Percentiles rank a stretch among this genome's conserved stretches.
These are phyloP conservation scores for Tardiomyces depauwii DNA, from an alignment of 1,139 yeast genomes.

Conservation along the genomic window DNA sequence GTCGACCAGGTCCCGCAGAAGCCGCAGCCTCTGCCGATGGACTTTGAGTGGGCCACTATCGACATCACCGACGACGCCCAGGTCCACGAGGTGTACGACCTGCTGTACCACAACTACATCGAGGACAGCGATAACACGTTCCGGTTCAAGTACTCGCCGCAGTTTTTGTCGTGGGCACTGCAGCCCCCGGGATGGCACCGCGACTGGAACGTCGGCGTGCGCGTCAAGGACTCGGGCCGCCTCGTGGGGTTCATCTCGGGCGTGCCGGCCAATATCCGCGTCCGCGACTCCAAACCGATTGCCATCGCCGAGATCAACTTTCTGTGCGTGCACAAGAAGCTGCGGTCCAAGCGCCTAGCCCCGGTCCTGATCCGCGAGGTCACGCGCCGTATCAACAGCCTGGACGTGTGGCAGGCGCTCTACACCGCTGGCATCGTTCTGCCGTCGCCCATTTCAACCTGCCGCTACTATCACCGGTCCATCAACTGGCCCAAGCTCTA, in stretches of 20 bases:
- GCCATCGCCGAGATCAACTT: conserved; percentile 85
- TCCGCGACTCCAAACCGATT: conserved; percentile 43
- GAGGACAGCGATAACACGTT: conserved; percentile 91
- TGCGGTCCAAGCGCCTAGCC: conserved; percentile 86
- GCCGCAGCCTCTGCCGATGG: conserved; percentile 62
- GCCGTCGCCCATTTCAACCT: conserved; percentile 86
- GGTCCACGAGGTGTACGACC: conserved; percentile 61
- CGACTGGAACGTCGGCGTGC: conserved; percentile 91
- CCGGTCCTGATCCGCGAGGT: conserved; percentile 91
- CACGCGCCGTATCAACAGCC: conserved; percentile 80
- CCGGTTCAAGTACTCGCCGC: conserved; percentile 78
- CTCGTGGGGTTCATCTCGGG: conserved; percentile 90
- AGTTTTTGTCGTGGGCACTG: conserved; percentile 85
- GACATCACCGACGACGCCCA: conserved; percentile 52
- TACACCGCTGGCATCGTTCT: conserved; percentile 87
- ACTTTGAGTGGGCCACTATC: conserved; percentile 81
- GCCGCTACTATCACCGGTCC: conserved; percentile 91
- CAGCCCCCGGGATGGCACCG: conserved; percentile 87
- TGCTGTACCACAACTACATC: conserved; percentile 81
- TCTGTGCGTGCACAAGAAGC: conserved; percentile 85
- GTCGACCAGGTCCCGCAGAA: conserved; percentile 59
- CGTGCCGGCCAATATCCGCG: conserved; percentile 61
- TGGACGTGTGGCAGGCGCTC: conserved; percentile 89
- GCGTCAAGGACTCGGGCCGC: conserved; percentile 65
- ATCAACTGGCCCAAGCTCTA: conserved; percentile 81